Conservation (phyloP, 495 filamentous ascomycete species). For the Filosporella fistucella region DNA sequence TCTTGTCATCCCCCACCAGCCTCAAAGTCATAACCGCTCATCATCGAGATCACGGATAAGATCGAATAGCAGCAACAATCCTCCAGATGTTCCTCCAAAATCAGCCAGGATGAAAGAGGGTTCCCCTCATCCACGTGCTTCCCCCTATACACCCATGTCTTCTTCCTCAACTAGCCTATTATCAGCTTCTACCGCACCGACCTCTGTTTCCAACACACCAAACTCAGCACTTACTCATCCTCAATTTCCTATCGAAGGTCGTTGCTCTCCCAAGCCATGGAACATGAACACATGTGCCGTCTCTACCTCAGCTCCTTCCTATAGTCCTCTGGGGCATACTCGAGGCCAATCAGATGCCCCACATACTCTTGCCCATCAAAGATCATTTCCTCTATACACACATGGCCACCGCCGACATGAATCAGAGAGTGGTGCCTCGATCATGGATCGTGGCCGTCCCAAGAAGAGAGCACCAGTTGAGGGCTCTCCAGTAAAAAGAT, state of each 20-base stretch:
- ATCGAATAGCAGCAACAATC: conserved; percentile 26
- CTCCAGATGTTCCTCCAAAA: conserved; percentile 42
- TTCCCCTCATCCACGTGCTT: conserved; percentile 18
- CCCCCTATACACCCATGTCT: conserved; percentile 37
- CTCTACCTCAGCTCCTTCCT: conserved; percentile 21
- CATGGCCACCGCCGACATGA: conserved; percentile 41
- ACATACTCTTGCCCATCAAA: not conserved
- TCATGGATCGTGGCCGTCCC: conserved; percentile 56
- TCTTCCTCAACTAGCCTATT: conserved; percentile 37
- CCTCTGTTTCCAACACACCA: conserved; percentile 32
- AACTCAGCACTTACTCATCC: too few species aligned
- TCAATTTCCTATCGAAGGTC: conserved; percentile 35
- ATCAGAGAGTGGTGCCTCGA: conserved; percentile 46
- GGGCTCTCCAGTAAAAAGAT: conserved; percentile 8
- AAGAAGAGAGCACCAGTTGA: conserved; percentile 35
- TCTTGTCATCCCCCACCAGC: conserved; percentile 45
- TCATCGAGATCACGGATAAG: conserved; percentile 34
- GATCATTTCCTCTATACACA: conserved; percentile 5
- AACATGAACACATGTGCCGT: conserved; percentile 11
- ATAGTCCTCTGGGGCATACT: conserved; percentile 22
- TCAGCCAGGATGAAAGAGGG: conserved; percentile 22
- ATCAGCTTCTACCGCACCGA: conserved; percentile 34
- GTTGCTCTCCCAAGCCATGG: conserved; percentile 15
- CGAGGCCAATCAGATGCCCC: conserved; percentile 28
- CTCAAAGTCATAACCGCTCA: conserved; percentile 24